Conservation (phyloP, 2,329 filamentous ascomycete species). For the Xylariaceae sp. region DNA sequence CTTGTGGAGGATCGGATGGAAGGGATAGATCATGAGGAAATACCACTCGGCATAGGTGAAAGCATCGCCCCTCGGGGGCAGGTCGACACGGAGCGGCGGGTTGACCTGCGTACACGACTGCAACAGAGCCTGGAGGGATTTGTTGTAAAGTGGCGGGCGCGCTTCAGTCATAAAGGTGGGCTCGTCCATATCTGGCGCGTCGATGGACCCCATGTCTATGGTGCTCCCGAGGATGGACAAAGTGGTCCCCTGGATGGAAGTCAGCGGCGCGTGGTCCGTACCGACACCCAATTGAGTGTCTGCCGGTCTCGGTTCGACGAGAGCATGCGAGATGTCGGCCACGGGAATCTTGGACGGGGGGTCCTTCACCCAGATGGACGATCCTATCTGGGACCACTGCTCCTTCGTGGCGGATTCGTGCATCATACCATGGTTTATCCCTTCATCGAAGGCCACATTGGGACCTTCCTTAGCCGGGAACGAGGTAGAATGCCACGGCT, state of each 20-base stretch:
- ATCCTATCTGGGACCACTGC: slow-evolving; percentile 41
- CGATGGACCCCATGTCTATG: slow-evolving; percentile 76
- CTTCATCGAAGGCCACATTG: slow-evolving; percentile 31
- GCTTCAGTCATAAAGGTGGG: slow-evolving; percentile 46
- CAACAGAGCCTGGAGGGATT: slow-evolving; percentile 72
- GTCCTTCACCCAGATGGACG: slow-evolving; percentile 40
- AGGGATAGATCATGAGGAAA: slow-evolving; percentile 71
- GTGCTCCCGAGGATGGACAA: slow-evolving; percentile 80
- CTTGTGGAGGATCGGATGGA: slow-evolving; percentile 76
- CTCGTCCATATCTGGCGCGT: slow-evolving; percentile 68
- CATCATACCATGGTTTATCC: slow-evolving; percentile 30
- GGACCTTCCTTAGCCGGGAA: slow-evolving; percentile 35
- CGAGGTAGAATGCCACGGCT: slow-evolving; percentile 48
- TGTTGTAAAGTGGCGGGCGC: slow-evolving; percentile 61
- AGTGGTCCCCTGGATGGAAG: slow-evolving; percentile 74
- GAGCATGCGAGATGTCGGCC: slow-evolving; percentile 24
- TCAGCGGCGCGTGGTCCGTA: slow-evolving; percentile 65
- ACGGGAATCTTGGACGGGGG: slow-evolving; percentile 31
- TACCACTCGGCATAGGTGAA: slow-evolving; percentile 75
- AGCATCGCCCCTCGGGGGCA: slow-evolving; percentile 67
- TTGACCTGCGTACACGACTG: slow-evolving; percentile 66
- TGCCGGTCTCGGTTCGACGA: slow-evolving; percentile 48
- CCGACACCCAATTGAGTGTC: slow-evolving; percentile 70
- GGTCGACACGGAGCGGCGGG: slow-evolving; percentile 55
- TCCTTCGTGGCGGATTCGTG: slow-evolving; percentile 34